Evolutionary conservation across 2,329 filamentous ascomycete species (phyloP).

Genomic region (Karstenula rhodostoma): DNA sequence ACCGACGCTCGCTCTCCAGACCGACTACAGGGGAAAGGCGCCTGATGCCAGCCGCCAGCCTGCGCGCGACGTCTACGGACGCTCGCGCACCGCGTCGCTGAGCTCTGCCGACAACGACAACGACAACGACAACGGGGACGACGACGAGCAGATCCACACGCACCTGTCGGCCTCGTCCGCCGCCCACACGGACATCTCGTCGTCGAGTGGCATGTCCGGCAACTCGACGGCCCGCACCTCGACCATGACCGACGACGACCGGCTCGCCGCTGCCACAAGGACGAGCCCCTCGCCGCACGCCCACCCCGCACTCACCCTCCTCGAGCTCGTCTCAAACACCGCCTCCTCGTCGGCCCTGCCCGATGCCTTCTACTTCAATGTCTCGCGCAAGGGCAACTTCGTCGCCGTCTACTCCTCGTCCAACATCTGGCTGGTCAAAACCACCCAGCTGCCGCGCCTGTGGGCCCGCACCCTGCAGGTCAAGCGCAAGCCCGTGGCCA

Average conservation of each 20-base stretch:
- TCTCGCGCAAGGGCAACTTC: constrained; percentile 47
- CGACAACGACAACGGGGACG: constrained; percentile 7
- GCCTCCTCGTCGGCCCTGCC: constrained; percentile 50
- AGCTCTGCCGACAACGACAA: constrained; percentile 22
- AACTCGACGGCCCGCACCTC: constrained; percentile 48
- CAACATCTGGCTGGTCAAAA: constrained; percentile 50
- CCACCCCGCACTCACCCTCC: constrained; percentile 43
- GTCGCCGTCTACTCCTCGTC: constrained; percentile 49
- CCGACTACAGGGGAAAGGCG: constrained; percentile 34
- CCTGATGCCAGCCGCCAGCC: constrained; percentile 22
- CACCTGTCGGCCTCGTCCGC: constrained; percentile 44
- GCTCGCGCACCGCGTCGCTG: constrained; percentile 31
- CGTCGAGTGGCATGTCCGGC: constrained; percentile 39
- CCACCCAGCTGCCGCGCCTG: constrained; percentile 44
- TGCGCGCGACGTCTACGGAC: constrained; percentile 10
- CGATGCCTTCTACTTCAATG: constrained; percentile 47
- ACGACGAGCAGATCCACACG: constrained; percentile 34
- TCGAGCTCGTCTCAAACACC: constrained; percentile 49
- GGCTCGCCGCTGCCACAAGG: constrained; percentile 25
- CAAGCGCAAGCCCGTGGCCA: constrained; percentile 59
- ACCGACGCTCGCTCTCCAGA: constrained; percentile 28
- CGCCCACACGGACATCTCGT: constrained; percentile 34
- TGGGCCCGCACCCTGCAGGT: constrained; percentile 49
- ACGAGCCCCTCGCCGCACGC: constrained; percentile 36
- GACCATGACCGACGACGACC: constrained; percentile 41